These are phyloP conservation scores for Wickerhamomyces pijperi DNA, from an alignment of 805 yeast genomes.

Conservation along the genomic window DNA sequence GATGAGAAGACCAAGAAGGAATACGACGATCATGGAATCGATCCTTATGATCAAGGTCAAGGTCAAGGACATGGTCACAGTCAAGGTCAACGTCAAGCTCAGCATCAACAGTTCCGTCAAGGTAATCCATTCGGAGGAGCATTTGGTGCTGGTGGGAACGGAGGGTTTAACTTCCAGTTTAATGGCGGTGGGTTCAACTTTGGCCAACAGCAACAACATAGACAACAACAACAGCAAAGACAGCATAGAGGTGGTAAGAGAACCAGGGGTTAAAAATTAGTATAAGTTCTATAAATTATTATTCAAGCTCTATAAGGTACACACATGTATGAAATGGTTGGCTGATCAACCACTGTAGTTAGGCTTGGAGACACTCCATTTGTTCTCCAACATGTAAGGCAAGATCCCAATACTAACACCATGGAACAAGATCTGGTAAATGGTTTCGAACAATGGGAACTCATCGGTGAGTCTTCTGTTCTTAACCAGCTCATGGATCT, in stretches of 20 bases:
- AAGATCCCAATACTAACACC: conserved; percentile 46
- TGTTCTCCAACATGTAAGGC: conserved; percentile 38
- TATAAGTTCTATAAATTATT: too few species aligned
- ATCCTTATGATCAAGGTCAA: conserved; percentile 31
- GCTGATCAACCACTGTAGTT: conserved; percentile 7
- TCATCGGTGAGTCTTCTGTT: conserved; percentile 22
- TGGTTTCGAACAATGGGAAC: conserved; percentile 40
- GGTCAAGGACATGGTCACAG: conserved; percentile 5
- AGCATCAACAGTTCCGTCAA: conserved; percentile 1
- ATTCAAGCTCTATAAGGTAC: background rate
- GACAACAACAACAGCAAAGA: background rate
- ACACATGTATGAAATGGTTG: too few species aligned
- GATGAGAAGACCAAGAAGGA: conserved; percentile 50
- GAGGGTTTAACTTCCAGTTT: conserved; percentile 2
- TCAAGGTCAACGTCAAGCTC: conserved; percentile 3
- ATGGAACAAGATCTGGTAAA: conserved; percentile 49
- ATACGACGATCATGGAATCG: conserved; percentile 54
- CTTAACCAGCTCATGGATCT: conserved; percentile 64
- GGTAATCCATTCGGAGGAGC: conserved; percentile 2
- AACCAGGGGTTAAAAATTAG: background rate
- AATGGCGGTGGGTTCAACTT: conserved; percentile 2
- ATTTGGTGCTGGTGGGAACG: conserved; percentile 4
- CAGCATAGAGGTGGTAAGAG: background rate
- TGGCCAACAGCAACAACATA: background rate
- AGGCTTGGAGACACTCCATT: conserved; percentile 18